Conservation (phyloP, 139 green algal genomes). For the Volvox reticuliferus region DNA sequence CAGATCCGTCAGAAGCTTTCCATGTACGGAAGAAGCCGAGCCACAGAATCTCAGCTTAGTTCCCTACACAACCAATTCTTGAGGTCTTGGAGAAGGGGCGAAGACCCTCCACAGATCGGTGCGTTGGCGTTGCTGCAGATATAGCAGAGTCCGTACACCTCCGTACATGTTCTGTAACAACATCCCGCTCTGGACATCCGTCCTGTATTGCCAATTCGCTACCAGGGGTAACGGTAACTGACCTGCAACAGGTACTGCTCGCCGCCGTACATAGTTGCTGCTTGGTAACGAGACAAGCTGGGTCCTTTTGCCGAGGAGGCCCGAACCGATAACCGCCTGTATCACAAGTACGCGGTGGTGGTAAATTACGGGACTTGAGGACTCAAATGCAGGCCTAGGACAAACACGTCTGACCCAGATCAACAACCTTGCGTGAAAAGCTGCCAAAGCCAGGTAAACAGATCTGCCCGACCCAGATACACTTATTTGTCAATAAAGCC, state of each 20-base stretch:
- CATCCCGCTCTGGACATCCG: background rate
- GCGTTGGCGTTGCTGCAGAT: background rate
- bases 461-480: too few relatives aligned
- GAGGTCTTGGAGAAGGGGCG: background rate
- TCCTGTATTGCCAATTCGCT: background rate
- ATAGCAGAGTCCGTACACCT: background rate
- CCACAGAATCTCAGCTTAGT: too few relatives aligned
- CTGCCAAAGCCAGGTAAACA: too few relatives aligned
- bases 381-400: background rate
- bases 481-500: too few relatives aligned
- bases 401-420: too few relatives aligned
- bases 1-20: too few relatives aligned
- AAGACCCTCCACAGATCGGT: background rate
- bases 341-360: background rate
- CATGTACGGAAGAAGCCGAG: too few relatives aligned
- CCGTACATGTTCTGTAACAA: background rate
- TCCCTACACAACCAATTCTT: background rate
- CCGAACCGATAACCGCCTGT: background rate
- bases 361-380: too few relatives aligned
- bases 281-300: background rate
- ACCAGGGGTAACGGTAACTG: background rate
- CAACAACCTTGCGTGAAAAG: too few relatives aligned
- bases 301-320: background rate
- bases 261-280: background rate
- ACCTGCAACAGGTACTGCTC: conserved; percentile 32